Base-by-base conservation (phyloP, 1,284 basidiomycete genomes). In the Malassezia nana region DNA sequence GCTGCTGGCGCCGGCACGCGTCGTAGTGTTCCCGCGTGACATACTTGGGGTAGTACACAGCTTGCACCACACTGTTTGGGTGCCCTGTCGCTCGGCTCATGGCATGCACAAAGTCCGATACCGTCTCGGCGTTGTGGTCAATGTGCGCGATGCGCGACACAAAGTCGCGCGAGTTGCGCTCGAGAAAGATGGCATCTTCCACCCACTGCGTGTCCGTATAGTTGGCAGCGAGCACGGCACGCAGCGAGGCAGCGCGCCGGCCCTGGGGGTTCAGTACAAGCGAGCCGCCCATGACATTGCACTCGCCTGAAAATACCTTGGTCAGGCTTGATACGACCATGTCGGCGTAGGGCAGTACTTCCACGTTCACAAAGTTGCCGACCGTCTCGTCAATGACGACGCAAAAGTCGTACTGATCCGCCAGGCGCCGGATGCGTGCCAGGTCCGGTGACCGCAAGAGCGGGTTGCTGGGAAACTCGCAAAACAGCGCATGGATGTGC, bases 131-230 rank as follows among this genome's bases (percentile, higher is more conserved):
- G 73, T 94, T 96, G 47, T 76, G 74, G 75, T 98, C 88, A 74
- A 95, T 89, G 51, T 79, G 75, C 53, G 79, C 79, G 61, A 91
- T 81, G 50, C 92, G 86, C 8, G 78, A 77, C 46, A 81, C 78
- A 78, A 95, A 95, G 76, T 95, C 84, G 47, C 92, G 87, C 18
- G 89, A 94, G 76, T 98, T 98, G 63, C 92, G 85, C 75, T 98
- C 92, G 84, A 98, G 87, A 78, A 85, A 95, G 50, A 96, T 83
- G 29, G 89, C 89, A 72, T 98, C 94, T 75, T 92, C 87, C 67
- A 83, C 81, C 70, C 86, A 96, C 76, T 88, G 94, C 24, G 78
- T 79, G 72, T 98, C 92, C 74, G 94, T 87, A 75, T 85, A 96
- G 3, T 75, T 78, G 9, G 75, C 70, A n/a, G 76, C 65, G 62